Evolutionary conservation across 441 rosid genomes (phyloP).

Genomic region (Croton setiger): DNA sequence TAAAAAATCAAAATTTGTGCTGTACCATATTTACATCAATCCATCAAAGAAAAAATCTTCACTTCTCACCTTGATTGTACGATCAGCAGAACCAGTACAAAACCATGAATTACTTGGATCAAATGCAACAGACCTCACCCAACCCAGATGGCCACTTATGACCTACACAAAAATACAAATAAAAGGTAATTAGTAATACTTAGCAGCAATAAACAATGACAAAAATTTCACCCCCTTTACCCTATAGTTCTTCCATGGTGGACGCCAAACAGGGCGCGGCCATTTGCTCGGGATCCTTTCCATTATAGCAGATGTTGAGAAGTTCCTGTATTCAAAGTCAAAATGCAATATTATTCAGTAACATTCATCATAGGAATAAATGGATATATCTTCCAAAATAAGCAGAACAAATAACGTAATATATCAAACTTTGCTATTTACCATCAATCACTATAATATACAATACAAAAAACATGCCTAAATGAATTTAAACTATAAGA

Average conservation of each 20-base stretch:
- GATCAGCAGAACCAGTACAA: constrained; percentile 99
- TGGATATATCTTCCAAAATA: too few relatives aligned
- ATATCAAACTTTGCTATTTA: not conserved
- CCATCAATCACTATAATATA: not conserved
- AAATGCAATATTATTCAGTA: not conserved
- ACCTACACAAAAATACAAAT: constrained; percentile 38
- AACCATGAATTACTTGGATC: constrained; percentile 97
- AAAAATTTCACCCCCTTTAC: constrained; percentile 34
- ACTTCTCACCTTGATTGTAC: constrained; percentile 76
- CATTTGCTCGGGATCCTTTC: constrained; percentile 97
- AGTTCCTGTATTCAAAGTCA: constrained; percentile 21
- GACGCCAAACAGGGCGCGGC: constrained; percentile 98
- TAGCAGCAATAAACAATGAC: not conserved
- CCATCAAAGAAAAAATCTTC: not conserved
- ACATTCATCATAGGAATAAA: not conserved
- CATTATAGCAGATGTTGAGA: constrained; percentile 77
- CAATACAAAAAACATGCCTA: not conserved
- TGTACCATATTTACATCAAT: constrained; percentile 1
- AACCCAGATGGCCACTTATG: constrained; percentile 94
- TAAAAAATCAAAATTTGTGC: not conserved
- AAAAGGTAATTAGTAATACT: not conserved
- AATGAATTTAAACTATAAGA: not conserved
- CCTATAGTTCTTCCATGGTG: constrained; percentile 99
- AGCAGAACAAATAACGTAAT: not conserved
- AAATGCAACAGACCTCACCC: constrained; percentile 95